phyloP scores from a whole-genome alignment of 2,329 filamentous ascomycete genomes.

The Stemphylium beticola region DNA sequence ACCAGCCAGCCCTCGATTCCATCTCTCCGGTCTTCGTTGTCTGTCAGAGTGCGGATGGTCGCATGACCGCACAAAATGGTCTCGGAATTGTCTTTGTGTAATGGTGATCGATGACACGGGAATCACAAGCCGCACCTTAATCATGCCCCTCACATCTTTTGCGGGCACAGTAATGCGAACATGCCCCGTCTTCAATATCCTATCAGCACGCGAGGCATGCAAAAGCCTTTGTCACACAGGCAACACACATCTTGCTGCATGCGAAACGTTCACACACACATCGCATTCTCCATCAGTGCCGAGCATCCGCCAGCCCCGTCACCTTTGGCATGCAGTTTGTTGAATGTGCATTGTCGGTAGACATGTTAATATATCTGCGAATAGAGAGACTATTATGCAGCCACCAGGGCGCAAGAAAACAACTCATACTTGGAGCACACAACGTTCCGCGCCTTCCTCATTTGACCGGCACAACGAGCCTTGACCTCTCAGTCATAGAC shows the following conservation, averaged over 20 bases:
- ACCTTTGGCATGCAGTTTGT: not conserved
- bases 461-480: constrained; percentile 4
- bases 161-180: constrained; percentile 2
- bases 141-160: constrained; percentile 1
- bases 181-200: constrained; percentile 1
- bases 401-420: not conserved
- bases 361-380: constrained; percentile 2
- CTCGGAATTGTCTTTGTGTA: constrained; percentile 15
- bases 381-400: not conserved
- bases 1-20: not conserved
- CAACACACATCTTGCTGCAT: constrained; percentile 8
- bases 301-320: constrained; percentile 2
- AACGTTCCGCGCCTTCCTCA: constrained; percentile 9
- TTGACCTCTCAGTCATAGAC: constrained; percentile 2
- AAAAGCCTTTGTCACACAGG: constrained; percentile 7
- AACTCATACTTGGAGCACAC: not conserved
- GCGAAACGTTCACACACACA: constrained; percentile 5
- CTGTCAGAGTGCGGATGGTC: constrained; percentile 15
- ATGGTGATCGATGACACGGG: constrained; percentile 17
- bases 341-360: not conserved
- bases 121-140: constrained; percentile 1
- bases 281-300: not conserved
- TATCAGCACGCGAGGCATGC: constrained; percentile 7
- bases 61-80: constrained; percentile 23
- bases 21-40: not conserved